Evolutionary conservation across 2,329 filamentous ascomycete species (phyloP), one percentile per base, ranked within the genome.

Genomic region (Monilinia vaccinii-corymbosi): DNA sequence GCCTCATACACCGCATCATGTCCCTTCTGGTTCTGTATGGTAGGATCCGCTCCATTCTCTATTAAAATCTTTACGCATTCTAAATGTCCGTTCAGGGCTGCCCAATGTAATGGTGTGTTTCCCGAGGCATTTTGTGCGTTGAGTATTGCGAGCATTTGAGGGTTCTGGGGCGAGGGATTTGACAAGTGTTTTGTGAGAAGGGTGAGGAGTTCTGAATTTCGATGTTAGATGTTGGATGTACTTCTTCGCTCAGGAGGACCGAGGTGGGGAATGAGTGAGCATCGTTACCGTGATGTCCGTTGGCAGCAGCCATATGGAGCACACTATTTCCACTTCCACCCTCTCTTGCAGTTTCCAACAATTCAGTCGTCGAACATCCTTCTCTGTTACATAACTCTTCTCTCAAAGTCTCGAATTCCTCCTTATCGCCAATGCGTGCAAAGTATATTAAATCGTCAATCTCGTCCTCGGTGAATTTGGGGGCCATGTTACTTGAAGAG

Each of bases 21-120:
- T 32, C 95, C 91, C 51, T 88, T 88, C 70, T 86, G 83, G 71
- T 97, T 97, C 70, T 86, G 86, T 36, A 91, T 76, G 13, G 85
- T 85, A 5, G 91, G 85, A 61, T 91, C 87, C 1, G 91, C 91
- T 2, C 91, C 91, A 3, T 84, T 78, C 48, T 85, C 84, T 2
- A 96, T 79, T 14, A 99, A 80, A 0, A 85, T 75, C 76, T 92
- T 89, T 8, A 96, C 90, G 4, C 85, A 83, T 7, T 86, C 82
- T 3, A 97, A 77, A 69, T 97, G 92, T 1, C 92, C 92, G 58
- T 95, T 94, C 59, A 97, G 77, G 0, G 91, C 89, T 0, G 93
- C 93, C 92, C 92, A 97, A 75, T 99, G 94, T 61, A 99, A 78
- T 0, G 91, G 83, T 0, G 93, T 97, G 76, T 97, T 97, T 48